Conservation (phyloP, 441 rosid genomes). For the Monsonia emarginata region DNA sequence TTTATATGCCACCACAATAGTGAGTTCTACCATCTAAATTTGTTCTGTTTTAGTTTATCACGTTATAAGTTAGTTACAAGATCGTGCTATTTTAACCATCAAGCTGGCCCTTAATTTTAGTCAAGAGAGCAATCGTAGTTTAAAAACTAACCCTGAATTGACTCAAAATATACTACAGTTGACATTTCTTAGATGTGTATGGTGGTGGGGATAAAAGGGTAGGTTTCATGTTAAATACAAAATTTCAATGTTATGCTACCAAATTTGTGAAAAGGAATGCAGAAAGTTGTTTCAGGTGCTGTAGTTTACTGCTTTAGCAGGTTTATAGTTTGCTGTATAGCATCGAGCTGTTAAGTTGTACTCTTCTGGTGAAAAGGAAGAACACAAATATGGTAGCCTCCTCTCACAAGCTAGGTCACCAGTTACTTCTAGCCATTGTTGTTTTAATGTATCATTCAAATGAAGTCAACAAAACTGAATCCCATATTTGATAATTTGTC, state of each 20-base stretch:
- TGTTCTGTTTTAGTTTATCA: background rate
- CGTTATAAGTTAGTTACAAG: background rate
- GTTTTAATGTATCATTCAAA: background rate
- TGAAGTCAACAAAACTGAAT: background rate
- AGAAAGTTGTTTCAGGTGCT: background rate
- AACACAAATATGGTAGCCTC: background rate
- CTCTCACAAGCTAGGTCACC: background rate
- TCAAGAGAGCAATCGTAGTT: too few species aligned
- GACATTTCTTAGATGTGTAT: too few species aligned
- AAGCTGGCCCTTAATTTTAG: background rate
- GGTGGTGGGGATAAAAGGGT: background rate
- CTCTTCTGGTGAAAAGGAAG: background rate
- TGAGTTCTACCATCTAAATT: slow-evolving; percentile 20
- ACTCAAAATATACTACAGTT: too few species aligned
- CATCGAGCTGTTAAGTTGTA: background rate
- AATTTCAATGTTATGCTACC: background rate
- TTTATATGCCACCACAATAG: slow-evolving; percentile 91
- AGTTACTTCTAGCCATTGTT: background rate
- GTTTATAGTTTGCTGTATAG: background rate
- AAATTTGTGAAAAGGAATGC: background rate
- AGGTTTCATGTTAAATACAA: background rate
- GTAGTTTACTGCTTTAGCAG: background rate
- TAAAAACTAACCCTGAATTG: too few species aligned
- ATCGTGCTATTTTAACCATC: background rate
- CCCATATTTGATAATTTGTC: background rate